Evolutionary conservation across 257 asterid species (phyloP), one percentile per base, ranked within the genome.

Genomic region (Oldenlandia corymbosa): DNA sequence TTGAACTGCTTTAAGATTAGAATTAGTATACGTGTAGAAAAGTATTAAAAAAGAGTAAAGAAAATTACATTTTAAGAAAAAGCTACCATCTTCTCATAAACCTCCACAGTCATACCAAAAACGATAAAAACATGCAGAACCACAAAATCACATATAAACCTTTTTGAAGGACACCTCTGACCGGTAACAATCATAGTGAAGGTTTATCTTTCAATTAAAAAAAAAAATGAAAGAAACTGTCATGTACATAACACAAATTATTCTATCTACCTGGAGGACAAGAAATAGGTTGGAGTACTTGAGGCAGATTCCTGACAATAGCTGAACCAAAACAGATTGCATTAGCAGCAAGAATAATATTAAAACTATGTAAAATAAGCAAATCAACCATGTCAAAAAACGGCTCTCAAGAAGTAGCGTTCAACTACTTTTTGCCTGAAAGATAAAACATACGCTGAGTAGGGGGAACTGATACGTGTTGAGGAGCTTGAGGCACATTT

Each of bases 251-350:
- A 55, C 20, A 18, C 17, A 30, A 31, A 17, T 23, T 6, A 26
- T 10, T 39, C 48, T 45, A 63, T 51, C 66, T 67, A 88, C 96
- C 88, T 75, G 87, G 62, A 57, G 84, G 73, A 74, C 80, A 77
- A 78, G 89, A 70, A 69, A 73, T 43, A 58, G 94, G 79, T 46
- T 75, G 86, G 68, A 85, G 60, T 67, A 67, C 81, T 70, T 74
- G 90, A 59, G 86, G 81, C 79, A 71, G 36, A 68, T 62, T 75
- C 63, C 73, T 82, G 76, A 75, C 70, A 10, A 77, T 23, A 51
- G 77, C 89, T 82, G 82, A 42, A 60, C 37, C 59, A 68, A 52
- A 70, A 31, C 7, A 73, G 67, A 59, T 45, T 24, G 45, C 31
- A 37, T 23, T 8, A 56, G 50, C 30, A 56, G 41, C n/a, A 23